A percentile compares a stretch with the other conserved stretches of the same genome.
Evolutionary conservation across 176 grass and related monocot species (phyloP).

Genomic region (Puccinellia tenuiflora): DNA sequence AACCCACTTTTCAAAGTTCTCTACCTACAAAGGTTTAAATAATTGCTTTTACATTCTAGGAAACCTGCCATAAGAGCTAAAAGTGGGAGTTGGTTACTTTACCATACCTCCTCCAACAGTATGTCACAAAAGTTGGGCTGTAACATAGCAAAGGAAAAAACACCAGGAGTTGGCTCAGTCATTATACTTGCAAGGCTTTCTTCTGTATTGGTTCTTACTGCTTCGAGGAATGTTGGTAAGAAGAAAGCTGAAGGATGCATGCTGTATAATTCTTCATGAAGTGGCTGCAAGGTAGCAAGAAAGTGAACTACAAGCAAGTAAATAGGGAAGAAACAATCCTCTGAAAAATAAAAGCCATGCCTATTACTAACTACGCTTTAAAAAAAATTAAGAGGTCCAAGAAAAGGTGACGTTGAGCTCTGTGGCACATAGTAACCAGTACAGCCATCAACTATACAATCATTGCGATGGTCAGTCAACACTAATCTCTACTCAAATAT

Average conservation of each 20-base stretch:
- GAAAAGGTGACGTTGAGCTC: background rate
- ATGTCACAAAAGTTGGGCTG: conserved; percentile 77
- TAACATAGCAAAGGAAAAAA: conserved; percentile 97
- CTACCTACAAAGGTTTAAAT: conserved; percentile 58
- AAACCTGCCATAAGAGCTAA: conserved; percentile 13
- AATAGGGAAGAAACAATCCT: background rate
- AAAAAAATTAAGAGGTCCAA: background rate
- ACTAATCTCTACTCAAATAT: background rate
- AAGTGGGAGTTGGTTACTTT: background rate
- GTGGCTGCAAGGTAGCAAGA: conserved; percentile 48
- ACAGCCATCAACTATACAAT: background rate
- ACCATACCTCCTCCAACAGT: conserved; percentile 77
- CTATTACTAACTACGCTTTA: background rate
- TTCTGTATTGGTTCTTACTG: conserved; percentile 67
- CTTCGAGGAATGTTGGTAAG: conserved; percentile 78
- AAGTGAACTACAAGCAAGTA: conserved; percentile 18
- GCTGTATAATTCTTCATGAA: conserved; percentile 79
- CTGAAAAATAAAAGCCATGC: background rate
- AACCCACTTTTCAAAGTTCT: conserved; percentile 96
- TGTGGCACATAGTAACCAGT: background rate
- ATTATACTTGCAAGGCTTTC: conserved; percentile 85
- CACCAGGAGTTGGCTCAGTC: conserved; percentile 73
- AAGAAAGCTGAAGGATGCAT: conserved; percentile 78
- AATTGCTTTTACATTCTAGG: background rate
- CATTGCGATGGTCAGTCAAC: background rate